A percentile compares a stretch with the other conserved stretches of the same genome.
These are phyloP conservation scores for Pythium dissimile DNA, from an alignment of 352 stramenopile species.

Conservation along the genomic window DNA sequence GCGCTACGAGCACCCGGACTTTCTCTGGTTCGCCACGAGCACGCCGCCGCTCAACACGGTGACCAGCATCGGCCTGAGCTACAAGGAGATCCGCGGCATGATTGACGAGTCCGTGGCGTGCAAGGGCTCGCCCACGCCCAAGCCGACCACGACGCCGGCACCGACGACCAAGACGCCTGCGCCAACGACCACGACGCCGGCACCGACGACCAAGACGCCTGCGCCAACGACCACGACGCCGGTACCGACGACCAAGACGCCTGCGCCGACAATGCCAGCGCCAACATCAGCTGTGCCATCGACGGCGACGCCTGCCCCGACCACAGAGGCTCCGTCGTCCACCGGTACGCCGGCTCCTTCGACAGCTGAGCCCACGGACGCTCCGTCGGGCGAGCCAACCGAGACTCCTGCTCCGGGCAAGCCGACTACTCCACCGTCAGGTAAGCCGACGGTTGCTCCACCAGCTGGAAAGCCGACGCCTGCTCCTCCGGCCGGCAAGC, in stretches of 20 bases:
- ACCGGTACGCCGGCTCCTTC: not conserved
- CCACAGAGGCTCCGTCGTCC: not conserved
- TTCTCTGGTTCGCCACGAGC: conserved; percentile 49
- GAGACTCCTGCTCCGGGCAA: not conserved
- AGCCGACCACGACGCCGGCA: not conserved
- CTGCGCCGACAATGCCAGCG: not conserved
- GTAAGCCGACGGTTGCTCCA: not conserved
- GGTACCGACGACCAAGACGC: not conserved
- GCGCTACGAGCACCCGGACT: conserved; percentile 53
- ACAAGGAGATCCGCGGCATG: conserved; percentile 4
- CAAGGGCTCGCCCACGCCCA: not conserved
- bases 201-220: not conserved
- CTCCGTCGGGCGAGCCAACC: not conserved
- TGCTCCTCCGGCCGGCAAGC: not conserved
- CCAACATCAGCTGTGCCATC: not conserved
- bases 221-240: not conserved
- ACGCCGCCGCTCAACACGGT: not conserved
- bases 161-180: not conserved
- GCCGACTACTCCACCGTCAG: not conserved
- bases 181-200: not conserved
- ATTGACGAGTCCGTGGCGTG: conserved; percentile 8
- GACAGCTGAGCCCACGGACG: not conserved
- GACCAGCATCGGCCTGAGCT: conserved; percentile 7
- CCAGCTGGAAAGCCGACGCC: conserved; percentile 1
- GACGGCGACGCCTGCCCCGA: not conserved